These are phyloP conservation scores for Ilyonectria destructans DNA, from an alignment of 2,329 filamentous ascomycete genomes.

Conservation along the genomic window DNA sequence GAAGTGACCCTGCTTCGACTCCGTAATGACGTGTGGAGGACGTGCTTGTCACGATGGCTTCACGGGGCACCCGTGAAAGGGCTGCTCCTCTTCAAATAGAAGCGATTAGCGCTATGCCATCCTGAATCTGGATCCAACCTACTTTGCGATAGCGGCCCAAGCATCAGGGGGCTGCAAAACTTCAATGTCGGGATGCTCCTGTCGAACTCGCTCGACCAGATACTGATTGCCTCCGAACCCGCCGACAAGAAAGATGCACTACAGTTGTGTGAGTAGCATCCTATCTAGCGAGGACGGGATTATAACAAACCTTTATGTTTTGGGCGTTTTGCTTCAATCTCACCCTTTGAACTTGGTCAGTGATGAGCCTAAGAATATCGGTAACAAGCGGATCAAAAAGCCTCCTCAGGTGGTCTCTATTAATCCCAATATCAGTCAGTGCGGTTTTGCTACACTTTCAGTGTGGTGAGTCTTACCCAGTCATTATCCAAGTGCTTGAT, in stretches of 20 bases:
- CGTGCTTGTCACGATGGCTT: constrained; percentile 32
- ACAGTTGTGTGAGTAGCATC: neutral
- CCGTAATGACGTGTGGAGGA: constrained; percentile 33
- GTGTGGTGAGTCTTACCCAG: constrained; percentile 24
- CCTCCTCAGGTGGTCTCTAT: neutral
- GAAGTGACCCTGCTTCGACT: neutral
- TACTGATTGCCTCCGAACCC: constrained; percentile 57
- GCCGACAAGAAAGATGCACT: constrained; percentile 56
- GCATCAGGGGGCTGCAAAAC: constrained; percentile 53
- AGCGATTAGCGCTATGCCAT: neutral
- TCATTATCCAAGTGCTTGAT: constrained; percentile 40
- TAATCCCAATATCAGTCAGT: neutral
- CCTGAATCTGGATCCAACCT: neutral
- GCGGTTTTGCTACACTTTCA: too few relatives aligned
- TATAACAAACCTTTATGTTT: constrained; percentile 18
- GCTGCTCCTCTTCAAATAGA: constrained; percentile 34
- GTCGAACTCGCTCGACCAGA: constrained; percentile 51
- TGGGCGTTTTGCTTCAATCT: constrained; percentile 24
- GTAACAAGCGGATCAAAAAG: constrained; percentile 44
- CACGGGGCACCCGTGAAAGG: constrained; percentile 29
- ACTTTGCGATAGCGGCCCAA: constrained; percentile 47
- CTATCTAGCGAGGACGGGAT: too few relatives aligned
- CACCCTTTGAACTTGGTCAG: constrained; percentile 37
- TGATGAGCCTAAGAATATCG: constrained; percentile 40
- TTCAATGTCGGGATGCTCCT: constrained; percentile 42